A percentile compares a stretch with the other conserved stretches of the same genome.
Conservation (phyloP, 352 stramenopile genomes). For the Lagenidium giganteum region DNA sequence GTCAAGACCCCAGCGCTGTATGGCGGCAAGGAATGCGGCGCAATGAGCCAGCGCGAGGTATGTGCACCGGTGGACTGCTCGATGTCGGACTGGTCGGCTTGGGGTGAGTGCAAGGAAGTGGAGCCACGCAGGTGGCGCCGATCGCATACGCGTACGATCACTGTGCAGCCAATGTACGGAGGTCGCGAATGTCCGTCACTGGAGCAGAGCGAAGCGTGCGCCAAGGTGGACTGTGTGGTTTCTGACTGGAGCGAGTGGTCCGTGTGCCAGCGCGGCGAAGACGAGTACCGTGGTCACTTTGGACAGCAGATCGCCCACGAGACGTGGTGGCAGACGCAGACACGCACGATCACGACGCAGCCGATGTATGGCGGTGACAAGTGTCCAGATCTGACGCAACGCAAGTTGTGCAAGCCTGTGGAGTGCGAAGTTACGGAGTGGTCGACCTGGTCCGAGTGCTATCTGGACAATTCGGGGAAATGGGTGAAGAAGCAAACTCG, state of each 20-base stretch:
- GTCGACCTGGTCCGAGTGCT: constrained; percentile 34
- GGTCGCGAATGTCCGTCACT: constrained; percentile 22
- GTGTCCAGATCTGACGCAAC: constrained; percentile 32
- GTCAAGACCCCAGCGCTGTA: constrained; percentile 37
- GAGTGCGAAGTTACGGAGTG: constrained; percentile 40
- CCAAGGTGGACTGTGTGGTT: constrained; percentile 42
- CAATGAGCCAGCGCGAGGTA: constrained; percentile 21
- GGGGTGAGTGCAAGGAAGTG: constrained; percentile 31
- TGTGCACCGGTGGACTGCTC: constrained; percentile 42
- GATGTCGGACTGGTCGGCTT: constrained; percentile 43
- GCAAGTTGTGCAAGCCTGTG: constrained; percentile 30
- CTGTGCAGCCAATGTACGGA: constrained; percentile 22
- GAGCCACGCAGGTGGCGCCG: constrained; percentile 20
- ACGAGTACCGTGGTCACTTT: constrained; percentile 23
- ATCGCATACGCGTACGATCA: constrained; percentile 19
- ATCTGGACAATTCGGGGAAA: constrained; percentile 20
- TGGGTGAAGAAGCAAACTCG: constrained; percentile 32
- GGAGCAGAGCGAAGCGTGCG: constrained; percentile 20
- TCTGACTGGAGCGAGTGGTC: constrained; percentile 41
- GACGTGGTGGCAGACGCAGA: constrained; percentile 32
- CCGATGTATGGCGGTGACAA: constrained; percentile 27
- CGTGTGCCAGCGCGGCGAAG: constrained; percentile 31
- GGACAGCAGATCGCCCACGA: constrained; percentile 28
- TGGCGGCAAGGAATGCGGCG: constrained; percentile 35
- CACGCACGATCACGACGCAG: constrained; percentile 21